Evolutionary conservation across 1,284 basidiomycete species (phyloP).

Genomic region (Austroboletus rostrupii): DNA sequence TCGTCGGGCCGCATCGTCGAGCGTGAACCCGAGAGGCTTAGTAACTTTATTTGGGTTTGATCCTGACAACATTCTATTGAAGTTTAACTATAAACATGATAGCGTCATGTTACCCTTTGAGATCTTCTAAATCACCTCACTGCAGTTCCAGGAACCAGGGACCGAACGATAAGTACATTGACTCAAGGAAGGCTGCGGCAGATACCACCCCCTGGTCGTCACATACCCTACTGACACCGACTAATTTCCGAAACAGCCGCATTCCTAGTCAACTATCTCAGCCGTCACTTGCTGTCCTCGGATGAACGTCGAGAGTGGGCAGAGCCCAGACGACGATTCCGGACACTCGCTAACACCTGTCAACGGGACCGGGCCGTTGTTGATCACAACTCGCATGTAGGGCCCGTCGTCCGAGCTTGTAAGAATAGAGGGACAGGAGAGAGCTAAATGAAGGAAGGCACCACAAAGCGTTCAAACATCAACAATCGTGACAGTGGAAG

Average conservation of each 20-base stretch:
- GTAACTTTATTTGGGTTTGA: too few relatives aligned
- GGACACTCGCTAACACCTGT: slow-evolving; percentile 74
- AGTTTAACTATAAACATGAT: too few relatives aligned
- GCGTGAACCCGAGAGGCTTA: too few relatives aligned
- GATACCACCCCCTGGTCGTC: slow-evolving; percentile 31
- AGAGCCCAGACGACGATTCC: slow-evolving; percentile 69
- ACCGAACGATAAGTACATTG: neutral
- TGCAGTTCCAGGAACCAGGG: too few relatives aligned
- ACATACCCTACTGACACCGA: slow-evolving; percentile 58
- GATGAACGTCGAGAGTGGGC: slow-evolving; percentile 73
- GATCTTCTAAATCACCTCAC: too few relatives aligned
- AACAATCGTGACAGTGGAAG: neutral
- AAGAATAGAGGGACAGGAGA: slow-evolving; percentile 20
- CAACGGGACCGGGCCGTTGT: slow-evolving; percentile 85
- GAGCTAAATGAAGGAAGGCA: slow-evolving; percentile 10
- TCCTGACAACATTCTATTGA: too few relatives aligned
- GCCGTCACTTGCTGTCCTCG: slow-evolving; percentile 66
- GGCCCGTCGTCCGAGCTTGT: slow-evolving; percentile 21
- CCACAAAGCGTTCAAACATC: neutral
- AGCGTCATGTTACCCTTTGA: too few relatives aligned
- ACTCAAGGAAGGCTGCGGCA: neutral
- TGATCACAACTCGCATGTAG: slow-evolving; percentile 76
- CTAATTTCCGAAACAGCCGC: slow-evolving; percentile 77
- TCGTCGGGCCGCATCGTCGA: too few relatives aligned
- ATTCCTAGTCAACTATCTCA: slow-evolving; percentile 67